Conservation (phyloP, 2,329 filamentous ascomycete species). For the Tolypocladium tundrense region DNA sequence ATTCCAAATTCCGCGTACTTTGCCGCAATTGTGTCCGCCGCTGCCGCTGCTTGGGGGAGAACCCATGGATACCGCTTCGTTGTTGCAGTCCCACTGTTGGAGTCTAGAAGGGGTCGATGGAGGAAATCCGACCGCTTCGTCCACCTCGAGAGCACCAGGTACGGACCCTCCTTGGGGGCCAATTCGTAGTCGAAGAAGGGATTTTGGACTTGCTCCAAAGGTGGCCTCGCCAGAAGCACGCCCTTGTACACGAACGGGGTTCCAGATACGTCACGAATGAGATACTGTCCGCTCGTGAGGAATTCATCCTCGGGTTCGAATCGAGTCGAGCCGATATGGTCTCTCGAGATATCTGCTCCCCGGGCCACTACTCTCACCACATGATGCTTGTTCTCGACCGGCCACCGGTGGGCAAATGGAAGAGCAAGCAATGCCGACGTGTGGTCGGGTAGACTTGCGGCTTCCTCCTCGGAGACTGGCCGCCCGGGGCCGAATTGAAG, state of each 20-base stretch:
- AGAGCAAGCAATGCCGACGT: conserved; percentile 33
- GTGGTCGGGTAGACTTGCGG: conserved; percentile 24
- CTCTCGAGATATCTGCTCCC: conserved; percentile 13
- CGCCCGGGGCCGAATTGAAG: conserved; percentile 11
- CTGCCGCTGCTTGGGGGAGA: conserved; percentile 37
- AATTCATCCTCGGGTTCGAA: conserved; percentile 17
- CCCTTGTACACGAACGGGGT: conserved; percentile 31
- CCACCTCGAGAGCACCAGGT: conserved; percentile 38
- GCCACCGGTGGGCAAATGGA: conserved; percentile 38
- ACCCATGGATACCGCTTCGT: conserved; percentile 32
- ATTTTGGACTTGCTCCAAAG: conserved; percentile 25
- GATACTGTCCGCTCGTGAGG: conserved; percentile 11
- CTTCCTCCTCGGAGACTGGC: conserved; percentile 9
- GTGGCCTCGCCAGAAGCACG: conserved; percentile 34
- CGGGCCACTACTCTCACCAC: conserved; percentile 30
- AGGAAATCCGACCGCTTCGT: conserved; percentile 51
- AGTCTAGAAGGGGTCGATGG: conserved; percentile 22
- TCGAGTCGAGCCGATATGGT: conserved; percentile 17
- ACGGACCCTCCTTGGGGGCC: conserved; percentile 32
- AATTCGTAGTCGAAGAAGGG: conserved; percentile 24
- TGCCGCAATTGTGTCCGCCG: conserved; percentile 35
- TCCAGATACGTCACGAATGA: conserved; percentile 28
- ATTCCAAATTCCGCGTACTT: conserved; percentile 40
- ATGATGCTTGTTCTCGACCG: conserved; percentile 25
- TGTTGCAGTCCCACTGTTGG: conserved; percentile 12